Percentiles rank a stretch among this genome's conserved stretches.
phyloP scores from a whole-genome alignment of 2,329 filamentous ascomycete species.

The Botryotinia narcissicola region DNA sequence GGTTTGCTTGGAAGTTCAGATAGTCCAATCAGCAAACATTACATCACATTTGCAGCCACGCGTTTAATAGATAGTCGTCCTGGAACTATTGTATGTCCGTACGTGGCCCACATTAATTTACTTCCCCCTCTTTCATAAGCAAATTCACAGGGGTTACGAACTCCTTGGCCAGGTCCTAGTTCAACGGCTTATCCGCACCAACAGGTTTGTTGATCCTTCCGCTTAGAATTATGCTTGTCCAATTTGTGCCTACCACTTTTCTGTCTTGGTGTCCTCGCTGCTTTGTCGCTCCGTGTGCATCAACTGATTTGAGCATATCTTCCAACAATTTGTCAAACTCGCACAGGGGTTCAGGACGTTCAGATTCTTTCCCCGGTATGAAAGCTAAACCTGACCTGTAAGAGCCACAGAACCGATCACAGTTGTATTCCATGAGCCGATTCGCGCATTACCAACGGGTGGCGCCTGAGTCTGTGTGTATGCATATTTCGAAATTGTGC shows the following conservation, averaged over 20 bases:
- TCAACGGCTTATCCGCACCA: not conserved
- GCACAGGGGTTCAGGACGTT: not conserved
- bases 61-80: not conserved
- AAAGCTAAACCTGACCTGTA: too few species aligned
- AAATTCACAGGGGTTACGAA: not conserved
- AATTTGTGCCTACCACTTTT: not conserved
- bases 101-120: not conserved
- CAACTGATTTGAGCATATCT: not conserved
- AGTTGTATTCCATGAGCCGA: not conserved
- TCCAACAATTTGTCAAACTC: not conserved
- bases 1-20: not conserved
- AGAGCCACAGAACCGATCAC: not conserved
- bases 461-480: not conserved
- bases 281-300: not conserved
- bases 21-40: not conserved
- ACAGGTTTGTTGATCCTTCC: not conserved
- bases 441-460: not conserved
- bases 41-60: not conserved
- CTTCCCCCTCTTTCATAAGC: not conserved
- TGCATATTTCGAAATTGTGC: not conserved
- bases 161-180: not conserved
- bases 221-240: not conserved
- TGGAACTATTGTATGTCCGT: not conserved
- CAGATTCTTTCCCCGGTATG: not conserved
- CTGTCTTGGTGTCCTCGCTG: not conserved